A percentile compares a stretch with the other conserved stretches of the same genome.
These are phyloP conservation scores for Teunomyces atbi DNA, from an alignment of 805 yeast genomes.

Conservation along the genomic window DNA sequence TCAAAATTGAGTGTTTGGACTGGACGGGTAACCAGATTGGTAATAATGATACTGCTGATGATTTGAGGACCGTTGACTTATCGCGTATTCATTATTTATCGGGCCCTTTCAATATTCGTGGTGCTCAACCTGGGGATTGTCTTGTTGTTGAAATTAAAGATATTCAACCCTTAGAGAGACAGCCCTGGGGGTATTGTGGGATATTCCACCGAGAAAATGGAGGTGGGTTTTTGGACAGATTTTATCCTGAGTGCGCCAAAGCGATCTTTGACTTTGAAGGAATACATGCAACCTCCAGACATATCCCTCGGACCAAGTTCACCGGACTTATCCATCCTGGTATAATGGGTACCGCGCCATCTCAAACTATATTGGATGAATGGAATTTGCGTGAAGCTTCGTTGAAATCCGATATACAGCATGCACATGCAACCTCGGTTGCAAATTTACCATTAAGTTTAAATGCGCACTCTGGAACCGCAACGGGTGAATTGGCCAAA, in stretches of 20 bases:
- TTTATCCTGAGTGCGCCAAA: conserved; percentile 51
- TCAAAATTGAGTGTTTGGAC: conserved; percentile 50
- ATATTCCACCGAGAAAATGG: conserved; percentile 49
- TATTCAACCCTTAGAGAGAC: conserved; percentile 50
- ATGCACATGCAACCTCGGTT: conserved; percentile 29
- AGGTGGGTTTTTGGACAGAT: conserved; percentile 49
- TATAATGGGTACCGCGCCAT: conserved; percentile 51
- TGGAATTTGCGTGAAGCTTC: conserved; percentile 46
- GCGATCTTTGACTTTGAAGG: conserved; percentile 55
- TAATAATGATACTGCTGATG: conserved; percentile 49
- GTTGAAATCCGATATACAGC: conserved; percentile 33
- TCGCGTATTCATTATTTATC: conserved; percentile 47
- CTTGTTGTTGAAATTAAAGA: conserved; percentile 50
- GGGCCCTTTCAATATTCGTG: conserved; percentile 47
- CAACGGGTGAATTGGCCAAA: conserved; percentile 24
- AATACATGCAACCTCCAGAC: conserved; percentile 48
- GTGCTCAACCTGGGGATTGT: conserved; percentile 48
- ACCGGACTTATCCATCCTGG: conserved; percentile 54
- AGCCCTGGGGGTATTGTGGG: conserved; percentile 56
- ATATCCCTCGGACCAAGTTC: conserved; percentile 48
- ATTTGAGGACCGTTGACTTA: conserved; percentile 44
- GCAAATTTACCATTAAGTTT: conserved; percentile 41
- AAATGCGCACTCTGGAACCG: conserved; percentile 43
- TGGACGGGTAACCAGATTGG: conserved; percentile 55
- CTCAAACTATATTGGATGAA: conserved; percentile 37